Evolutionary conservation across 1,139 yeast species (phyloP).

Genomic region (Blastobotrys arbuscula): DNA sequence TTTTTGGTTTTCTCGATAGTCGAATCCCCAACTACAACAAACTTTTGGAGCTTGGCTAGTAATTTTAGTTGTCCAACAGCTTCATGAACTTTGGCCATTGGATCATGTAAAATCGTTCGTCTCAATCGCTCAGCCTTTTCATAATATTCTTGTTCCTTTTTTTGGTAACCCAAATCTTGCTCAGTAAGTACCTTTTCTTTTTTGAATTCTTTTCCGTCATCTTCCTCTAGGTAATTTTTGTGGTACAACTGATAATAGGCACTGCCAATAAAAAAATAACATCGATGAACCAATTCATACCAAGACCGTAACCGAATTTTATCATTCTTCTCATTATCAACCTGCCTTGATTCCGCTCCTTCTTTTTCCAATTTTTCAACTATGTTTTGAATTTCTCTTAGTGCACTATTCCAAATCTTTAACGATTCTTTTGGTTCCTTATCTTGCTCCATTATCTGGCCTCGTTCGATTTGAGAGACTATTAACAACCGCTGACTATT

Average conservation of each 20-base stretch:
- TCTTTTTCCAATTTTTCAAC: slow-evolving; percentile 23
- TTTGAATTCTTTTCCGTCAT: neutral
- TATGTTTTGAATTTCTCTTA: slow-evolving; percentile 37
- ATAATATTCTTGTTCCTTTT: slow-evolving; percentile 46
- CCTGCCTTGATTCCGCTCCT: slow-evolving; percentile 28
- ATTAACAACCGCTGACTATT: slow-evolving; percentile 47
- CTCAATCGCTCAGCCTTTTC: slow-evolving; percentile 60
- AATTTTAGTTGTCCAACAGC: slow-evolving; percentile 20
- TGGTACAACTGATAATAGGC: slow-evolving; percentile 60
- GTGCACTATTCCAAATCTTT: slow-evolving; percentile 38
- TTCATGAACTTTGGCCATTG: slow-evolving; percentile 36
- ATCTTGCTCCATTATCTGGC: slow-evolving; percentile 55
- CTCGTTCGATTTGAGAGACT: slow-evolving; percentile 46
- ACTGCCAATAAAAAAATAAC: slow-evolving; percentile 74
- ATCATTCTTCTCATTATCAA: neutral
- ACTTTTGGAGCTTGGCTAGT: slow-evolving; percentile 18
- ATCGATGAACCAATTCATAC: slow-evolving; percentile 63
- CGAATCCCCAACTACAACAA: slow-evolving; percentile 25
- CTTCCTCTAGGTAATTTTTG: neutral
- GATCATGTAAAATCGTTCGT: slow-evolving; percentile 44
- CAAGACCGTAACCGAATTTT: slow-evolving; percentile 32
- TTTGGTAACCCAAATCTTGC: slow-evolving; percentile 29
- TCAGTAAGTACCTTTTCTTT: slow-evolving; percentile 11
- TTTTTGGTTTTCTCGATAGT: slow-evolving; percentile 16
- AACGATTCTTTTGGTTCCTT: slow-evolving; percentile 49